Percentiles rank a stretch among this genome's conserved stretches.
These are phyloP conservation scores for Xylaria scruposa DNA, from an alignment of 495 filamentous ascomycete species.

Conservation along the genomic window DNA sequence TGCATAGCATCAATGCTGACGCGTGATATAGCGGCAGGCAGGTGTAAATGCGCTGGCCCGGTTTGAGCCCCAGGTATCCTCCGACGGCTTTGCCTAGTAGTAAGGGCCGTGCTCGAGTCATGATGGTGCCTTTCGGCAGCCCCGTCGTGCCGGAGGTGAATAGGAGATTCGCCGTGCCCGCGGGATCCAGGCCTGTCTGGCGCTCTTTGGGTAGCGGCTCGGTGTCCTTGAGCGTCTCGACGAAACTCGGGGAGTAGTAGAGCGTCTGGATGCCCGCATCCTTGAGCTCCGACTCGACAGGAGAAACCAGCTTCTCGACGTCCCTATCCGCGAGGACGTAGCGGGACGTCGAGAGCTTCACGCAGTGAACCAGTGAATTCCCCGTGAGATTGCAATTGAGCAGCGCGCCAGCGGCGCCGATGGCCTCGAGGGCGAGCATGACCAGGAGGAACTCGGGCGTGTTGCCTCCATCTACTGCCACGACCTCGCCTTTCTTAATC, in stretches of 20 bases:
- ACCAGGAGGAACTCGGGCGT: constrained; percentile 48
- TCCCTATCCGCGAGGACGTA: constrained; percentile 43
- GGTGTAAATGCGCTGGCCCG: constrained; percentile 67
- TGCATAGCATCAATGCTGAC: constrained; percentile 63
- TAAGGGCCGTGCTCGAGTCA: constrained; percentile 36
- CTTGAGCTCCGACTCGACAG: constrained; percentile 36
- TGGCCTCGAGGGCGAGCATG: constrained; percentile 55
- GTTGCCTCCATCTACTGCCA: constrained; percentile 47
- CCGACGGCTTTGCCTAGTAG: constrained; percentile 28
- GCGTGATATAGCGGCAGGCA: constrained; percentile 85
- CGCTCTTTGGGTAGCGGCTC: constrained; percentile 33
- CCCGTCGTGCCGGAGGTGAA: constrained; percentile 58
- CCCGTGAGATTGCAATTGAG: constrained; percentile 51
- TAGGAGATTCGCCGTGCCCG: constrained; percentile 21
- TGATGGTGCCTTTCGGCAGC: constrained; percentile 54
- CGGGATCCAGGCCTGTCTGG: constrained; percentile 25
- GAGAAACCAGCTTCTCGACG: constrained; percentile 39
- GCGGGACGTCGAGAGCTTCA: constrained; percentile 41
- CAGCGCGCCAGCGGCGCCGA: constrained; percentile 52
- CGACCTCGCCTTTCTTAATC: constrained; percentile 46
- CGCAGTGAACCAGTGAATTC: constrained; percentile 42
- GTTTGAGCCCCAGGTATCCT: constrained; percentile 22
- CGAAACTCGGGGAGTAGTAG: constrained; percentile 37
- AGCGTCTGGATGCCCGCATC: constrained; percentile 32
- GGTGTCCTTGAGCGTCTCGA: constrained; percentile 31